Evolutionary conservation across 805 yeast genomes (phyloP), one percentile per base, ranked within the genome.

Genomic region (Saturnispora quitensis): DNA sequence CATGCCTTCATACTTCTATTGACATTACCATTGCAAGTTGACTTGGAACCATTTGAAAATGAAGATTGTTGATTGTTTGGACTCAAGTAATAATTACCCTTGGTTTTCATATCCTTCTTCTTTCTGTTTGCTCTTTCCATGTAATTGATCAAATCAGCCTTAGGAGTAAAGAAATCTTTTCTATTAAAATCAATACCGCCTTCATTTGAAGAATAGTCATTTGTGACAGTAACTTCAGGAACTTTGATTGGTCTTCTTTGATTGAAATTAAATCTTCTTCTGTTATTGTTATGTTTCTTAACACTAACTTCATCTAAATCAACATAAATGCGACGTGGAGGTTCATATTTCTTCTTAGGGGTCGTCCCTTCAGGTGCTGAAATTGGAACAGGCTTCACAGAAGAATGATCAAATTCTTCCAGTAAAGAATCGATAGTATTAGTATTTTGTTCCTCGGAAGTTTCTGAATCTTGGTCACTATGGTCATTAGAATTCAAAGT

Each of bases 111-210:
- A 18, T 56, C 55, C 35, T 50, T 52, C 31, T 52, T 54, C 18
- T 54, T 51, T 25, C 50, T 72, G 64, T 69, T 76, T 68, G 67
- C 82, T 56, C 82, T 81, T 56, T 80, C 88, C 84, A 84, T 77
- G 63, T 82, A 84, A 56, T 81, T 84, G 53, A 77, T 79, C 60
- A 81, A 77, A 5, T 81, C 84, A 25, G 89, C 80, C 51, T 84
- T 85, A 3, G 93, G 93, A 3, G 93, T 86, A 63, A 84, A 86
- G 58, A 76, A 82, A 62, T 86, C 91, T 58, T 81, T 84, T 48
- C 91, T 73, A 57, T 79, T 79, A 59, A 77, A 82, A 17, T 56
- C 59, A 59, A 62, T 57, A 2, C 43, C 47, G 9, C 18, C 61
- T 42, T 58, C 62, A 36, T 44, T 31, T 17, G 33, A 43, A 28